phyloP scores from a whole-genome alignment of 148 eudicot species.

The Amaranthus cruentus region DNA sequence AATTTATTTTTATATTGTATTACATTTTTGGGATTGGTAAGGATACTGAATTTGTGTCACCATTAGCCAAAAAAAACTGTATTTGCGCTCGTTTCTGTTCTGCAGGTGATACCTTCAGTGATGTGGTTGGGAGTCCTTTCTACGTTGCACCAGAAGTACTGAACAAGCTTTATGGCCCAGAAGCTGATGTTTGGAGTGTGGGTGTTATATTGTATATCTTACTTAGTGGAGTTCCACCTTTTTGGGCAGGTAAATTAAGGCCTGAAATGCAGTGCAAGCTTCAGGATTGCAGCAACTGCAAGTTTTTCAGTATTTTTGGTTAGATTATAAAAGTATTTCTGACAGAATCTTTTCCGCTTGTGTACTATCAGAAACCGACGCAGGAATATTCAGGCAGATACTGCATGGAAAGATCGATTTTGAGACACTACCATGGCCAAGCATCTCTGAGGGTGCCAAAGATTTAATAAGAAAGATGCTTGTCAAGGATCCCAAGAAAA shows the following conservation, averaged over 20 bases:
- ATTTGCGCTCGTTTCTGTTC: too few species aligned
- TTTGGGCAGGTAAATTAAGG: conserved; percentile 10
- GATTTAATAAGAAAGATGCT: conserved; percentile 31
- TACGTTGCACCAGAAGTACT: conserved; percentile 24
- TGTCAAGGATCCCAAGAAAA: conserved; percentile 11
- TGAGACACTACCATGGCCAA: conserved; percentile 28
- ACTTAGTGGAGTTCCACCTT: neutral
- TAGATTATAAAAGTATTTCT: too few species aligned
- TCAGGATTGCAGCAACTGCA: too few species aligned
- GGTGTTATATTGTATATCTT: conserved; percentile 20
- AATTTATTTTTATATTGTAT: too few species aligned
- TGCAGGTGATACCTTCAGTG: conserved; percentile 10
- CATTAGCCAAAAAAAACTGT: too few species aligned
- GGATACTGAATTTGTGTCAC: too few species aligned
- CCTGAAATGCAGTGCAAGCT: too few species aligned
- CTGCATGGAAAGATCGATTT: conserved; percentile 28
- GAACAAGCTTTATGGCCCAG: conserved; percentile 16
- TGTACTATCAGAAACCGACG: conserved; percentile 21
- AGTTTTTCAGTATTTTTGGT: too few species aligned
- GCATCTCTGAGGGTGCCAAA: conserved; percentile 28
- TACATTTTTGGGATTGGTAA: too few species aligned
- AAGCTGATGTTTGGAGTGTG: conserved; percentile 23
- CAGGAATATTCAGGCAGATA: conserved; percentile 23
- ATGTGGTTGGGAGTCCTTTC: conserved; percentile 6
- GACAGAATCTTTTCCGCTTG: neutral